A percentile compares a stretch with the other conserved stretches of the same genome.
These are phyloP conservation scores for Cercophora scortea DNA, from an alignment of 495 filamentous ascomycete genomes.

Conservation along the genomic window DNA sequence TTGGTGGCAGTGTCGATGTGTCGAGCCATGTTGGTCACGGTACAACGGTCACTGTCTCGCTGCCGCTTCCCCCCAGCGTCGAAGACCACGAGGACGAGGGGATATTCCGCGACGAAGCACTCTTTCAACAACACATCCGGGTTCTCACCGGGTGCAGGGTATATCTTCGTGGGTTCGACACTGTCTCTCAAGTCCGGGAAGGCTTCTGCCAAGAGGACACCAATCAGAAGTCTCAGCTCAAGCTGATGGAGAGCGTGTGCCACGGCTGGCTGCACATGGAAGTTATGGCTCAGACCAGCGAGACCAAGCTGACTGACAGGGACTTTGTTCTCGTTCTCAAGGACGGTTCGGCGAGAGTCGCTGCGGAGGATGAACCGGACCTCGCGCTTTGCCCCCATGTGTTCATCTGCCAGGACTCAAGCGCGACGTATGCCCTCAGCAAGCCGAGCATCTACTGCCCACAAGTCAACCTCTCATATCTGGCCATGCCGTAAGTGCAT, in stretches of 20 bases:
- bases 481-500: conserved; percentile 24
- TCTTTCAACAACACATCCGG: conserved; percentile 20
- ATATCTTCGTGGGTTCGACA: conserved; percentile 24
- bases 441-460: conserved; percentile 13
- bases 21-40: conserved; percentile 48
- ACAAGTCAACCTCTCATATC: conserved; percentile 8
- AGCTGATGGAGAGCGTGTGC: conserved; percentile 18
- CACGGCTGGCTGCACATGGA: conserved; percentile 19
- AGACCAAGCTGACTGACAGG: background rate
- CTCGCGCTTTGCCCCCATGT: conserved; percentile 1
- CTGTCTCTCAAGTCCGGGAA: conserved; percentile 8
- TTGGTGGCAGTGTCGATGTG: conserved; percentile 54
- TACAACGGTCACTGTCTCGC: conserved; percentile 49
- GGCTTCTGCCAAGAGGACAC: conserved; percentile 19
- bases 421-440: conserved; percentile 11
- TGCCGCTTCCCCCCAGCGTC: conserved; percentile 28
- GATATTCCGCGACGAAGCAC: background rate
- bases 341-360: background rate
- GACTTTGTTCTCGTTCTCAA: conserved; percentile 14
- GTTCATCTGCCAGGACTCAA: conserved; percentile 7
- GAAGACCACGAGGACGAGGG: conserved; percentile 6
- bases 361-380: background rate
- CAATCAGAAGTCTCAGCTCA: conserved; percentile 18
- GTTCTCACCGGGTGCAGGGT: conserved; percentile 27
- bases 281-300: conserved; percentile 4